phyloP scores from a whole-genome alignment of 768 basidiomycete species.

The Lentinula sp. region DNA sequence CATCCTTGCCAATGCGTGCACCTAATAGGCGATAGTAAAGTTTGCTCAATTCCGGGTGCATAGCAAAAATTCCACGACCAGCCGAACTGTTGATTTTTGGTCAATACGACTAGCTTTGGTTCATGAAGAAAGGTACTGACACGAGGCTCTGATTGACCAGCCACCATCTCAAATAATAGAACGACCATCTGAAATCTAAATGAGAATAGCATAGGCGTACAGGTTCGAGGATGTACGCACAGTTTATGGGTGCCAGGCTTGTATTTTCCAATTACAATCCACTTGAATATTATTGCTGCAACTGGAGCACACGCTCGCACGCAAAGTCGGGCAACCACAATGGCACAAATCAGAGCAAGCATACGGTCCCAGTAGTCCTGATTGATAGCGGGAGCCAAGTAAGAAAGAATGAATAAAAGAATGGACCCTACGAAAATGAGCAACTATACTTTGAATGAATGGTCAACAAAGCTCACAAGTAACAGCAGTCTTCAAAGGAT shows the following conservation, averaged over 20 bases:
- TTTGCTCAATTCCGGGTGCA: slow-evolving; percentile 28
- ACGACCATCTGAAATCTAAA: slow-evolving; percentile 25
- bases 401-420: slow-evolving; percentile 31
- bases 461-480: slow-evolving; percentile 23
- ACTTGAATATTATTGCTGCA: slow-evolving; percentile 36
- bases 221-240: slow-evolving; percentile 14
- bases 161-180: slow-evolving; percentile 39
- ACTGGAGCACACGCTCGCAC: slow-evolving; percentile 31
- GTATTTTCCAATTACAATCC: slow-evolving; percentile 39
- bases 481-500: slow-evolving; percentile 36
- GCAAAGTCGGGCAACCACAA: slow-evolving; percentile 26
- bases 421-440: slow-evolving; percentile 24
- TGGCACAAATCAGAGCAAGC: slow-evolving; percentile 25
- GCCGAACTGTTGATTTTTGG: slow-evolving; percentile 18
- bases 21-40: slow-evolving; percentile 42
- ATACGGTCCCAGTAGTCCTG: slow-evolving; percentile 28
- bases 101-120: background rate
- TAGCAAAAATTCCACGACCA: slow-evolving; percentile 35
- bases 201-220: background rate
- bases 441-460: background rate
- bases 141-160: slow-evolving; percentile 32
- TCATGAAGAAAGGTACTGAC: slow-evolving; percentile 8
- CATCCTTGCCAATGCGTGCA: slow-evolving; percentile 34
- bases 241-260: slow-evolving; percentile 29
- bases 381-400: slow-evolving; percentile 21